phyloP scores from a whole-genome alignment of 2,329 filamentous ascomycete species.

The Calonectria pseudoturangicola region DNA sequence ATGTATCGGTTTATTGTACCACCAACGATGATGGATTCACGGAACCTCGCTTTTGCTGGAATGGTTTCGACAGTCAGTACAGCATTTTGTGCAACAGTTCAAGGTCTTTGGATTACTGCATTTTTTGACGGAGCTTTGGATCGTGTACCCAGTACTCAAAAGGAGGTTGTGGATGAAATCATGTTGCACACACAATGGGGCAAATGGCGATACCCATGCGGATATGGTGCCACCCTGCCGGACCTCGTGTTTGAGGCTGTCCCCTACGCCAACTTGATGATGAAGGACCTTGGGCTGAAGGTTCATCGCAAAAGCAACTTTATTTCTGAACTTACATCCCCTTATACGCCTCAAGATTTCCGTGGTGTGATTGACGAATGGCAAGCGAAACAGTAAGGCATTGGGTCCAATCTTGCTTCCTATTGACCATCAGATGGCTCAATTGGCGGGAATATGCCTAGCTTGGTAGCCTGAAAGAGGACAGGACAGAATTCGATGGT shows the following conservation, averaged over 20 bases:
- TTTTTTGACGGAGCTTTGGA: constrained; percentile 72
- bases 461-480: no score
- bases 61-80: constrained; percentile 59
- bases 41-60: constrained; percentile 60
- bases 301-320: constrained; percentile 43
- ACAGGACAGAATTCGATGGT: no score
- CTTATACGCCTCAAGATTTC: constrained; percentile 52
- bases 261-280: constrained; percentile 73
- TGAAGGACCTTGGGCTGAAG: constrained; percentile 78
- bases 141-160: constrained; percentile 57
- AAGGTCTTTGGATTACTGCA: constrained; percentile 74
- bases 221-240: constrained; percentile 76
- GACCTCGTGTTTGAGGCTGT: constrained; percentile 87
- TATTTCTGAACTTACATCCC: constrained; percentile 43
- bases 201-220: constrained; percentile 80
- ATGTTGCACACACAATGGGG: constrained; percentile 81
- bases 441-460: no score
- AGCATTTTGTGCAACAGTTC: constrained; percentile 58
- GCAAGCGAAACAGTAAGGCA: constrained; percentile 28
- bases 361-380: constrained; percentile 55
- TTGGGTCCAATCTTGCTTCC: no score
- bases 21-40: constrained; percentile 34
- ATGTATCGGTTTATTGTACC: constrained; percentile 56
- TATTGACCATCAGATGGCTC: no score
- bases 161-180: constrained; percentile 70